Base-by-base conservation (phyloP, 225 moss, liverwort and hornwort species). In the Neckera pumila region DNA sequence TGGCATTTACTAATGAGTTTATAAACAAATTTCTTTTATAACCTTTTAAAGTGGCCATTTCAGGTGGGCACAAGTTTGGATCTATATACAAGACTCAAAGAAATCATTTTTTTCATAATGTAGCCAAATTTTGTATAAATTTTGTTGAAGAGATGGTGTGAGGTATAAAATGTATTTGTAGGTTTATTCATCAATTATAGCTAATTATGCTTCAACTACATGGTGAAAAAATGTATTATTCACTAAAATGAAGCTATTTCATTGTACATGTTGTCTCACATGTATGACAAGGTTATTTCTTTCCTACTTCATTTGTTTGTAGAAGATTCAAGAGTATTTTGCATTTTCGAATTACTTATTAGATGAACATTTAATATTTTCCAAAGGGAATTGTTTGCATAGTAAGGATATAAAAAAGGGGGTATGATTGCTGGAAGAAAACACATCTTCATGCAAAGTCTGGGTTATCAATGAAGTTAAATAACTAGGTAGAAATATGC, bases 1-100 rank as follows among this genome's bases (percentile, higher is more conserved):
- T 14, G 0, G 1, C 22, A 22, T n/a, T 21, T 3, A 22, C 2
- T 7, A 6, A 67, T 0, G 1, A n/a, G 12, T 21, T 21, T 12
- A n/a, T 67, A n/a, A n/a, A 67, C 11, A 4, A 19, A 0, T 2
- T 6, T 0, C 4, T 36, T 66, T 11, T 20, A 36, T 18, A 66
- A 66, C 36, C 65, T 19, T 65, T 3, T 1, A 36, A 65, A 34
- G 9, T n/a, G n/a, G 6, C 5, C 21, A 66, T 34, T 34, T 18
- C 1, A 2, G 14, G 14, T 7, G 18, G 11, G 7, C 1, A 66
- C 1, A 66, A 66, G 1, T 36, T 66, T 36, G 20, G 20, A 66
- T 36, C 20, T 36, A 65, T 36, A 5, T 17, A 36, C 36, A 14
- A 36, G 65, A 18, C 65, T 19, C 2, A 19, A 66, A 10, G 5